A percentile compares a stretch with the other conserved stretches of the same genome.
Evolutionary conservation across 345 rosid species (phyloP).

Genomic region (Eucalyptus cladocalyx): DNA sequence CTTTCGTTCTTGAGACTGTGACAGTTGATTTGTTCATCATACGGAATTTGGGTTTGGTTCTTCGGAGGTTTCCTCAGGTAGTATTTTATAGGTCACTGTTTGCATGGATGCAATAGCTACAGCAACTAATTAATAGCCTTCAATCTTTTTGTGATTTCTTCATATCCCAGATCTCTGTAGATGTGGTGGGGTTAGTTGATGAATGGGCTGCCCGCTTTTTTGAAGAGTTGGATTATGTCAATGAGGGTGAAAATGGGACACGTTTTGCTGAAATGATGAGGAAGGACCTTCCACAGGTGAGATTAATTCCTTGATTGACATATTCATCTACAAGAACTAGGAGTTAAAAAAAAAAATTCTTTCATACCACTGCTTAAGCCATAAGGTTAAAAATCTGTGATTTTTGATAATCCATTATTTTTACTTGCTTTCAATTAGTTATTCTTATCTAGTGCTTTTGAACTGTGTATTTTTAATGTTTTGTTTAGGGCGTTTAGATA

Average conservation of each 20-base stretch:
- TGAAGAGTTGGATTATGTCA: constrained; percentile 94
- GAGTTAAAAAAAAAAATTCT: neutral
- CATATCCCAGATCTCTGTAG: constrained; percentile 52
- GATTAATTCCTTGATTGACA: neutral
- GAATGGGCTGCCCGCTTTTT: constrained; percentile 99
- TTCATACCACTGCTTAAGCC: neutral
- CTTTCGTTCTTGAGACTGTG: constrained; percentile 95
- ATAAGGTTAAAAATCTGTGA: neutral
- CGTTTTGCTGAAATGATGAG: constrained; percentile 90
- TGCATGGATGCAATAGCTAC: neutral
- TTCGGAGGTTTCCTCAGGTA: constrained; percentile 95
- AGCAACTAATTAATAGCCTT: neutral
- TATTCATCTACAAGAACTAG: neutral
- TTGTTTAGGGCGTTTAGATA: neutral
- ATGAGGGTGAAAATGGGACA: constrained; percentile 90
- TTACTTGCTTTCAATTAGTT: neutral
- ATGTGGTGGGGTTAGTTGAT: constrained; percentile 95
- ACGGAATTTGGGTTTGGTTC: constrained; percentile 72
- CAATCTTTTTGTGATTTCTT: neutral
- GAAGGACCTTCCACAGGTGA: constrained; percentile 96
- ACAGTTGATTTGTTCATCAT: constrained; percentile 79
- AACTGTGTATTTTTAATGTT: neutral
- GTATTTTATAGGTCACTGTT: neutral
- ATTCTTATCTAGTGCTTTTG: neutral
- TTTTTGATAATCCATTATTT: neutral